Evolutionary conservation across 139 green algal genomes (phyloP), one percentile per base, ranked within the genome.

Genomic region (Picochlorum sp.): DNA sequence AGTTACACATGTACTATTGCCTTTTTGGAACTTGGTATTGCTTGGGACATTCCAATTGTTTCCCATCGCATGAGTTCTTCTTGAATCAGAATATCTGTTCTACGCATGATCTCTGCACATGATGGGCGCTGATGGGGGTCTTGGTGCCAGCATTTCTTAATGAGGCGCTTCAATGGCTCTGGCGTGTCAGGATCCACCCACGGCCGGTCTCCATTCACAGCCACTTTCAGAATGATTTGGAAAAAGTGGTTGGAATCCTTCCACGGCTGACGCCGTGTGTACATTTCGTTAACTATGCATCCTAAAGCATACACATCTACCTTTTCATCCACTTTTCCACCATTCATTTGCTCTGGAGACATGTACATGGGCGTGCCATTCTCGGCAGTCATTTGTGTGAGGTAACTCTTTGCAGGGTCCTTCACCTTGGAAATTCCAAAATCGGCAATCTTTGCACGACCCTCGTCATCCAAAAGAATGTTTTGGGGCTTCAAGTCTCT

Each of bases 261-360:
- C 78, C 78, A 84, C 28, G 78, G 78, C 45, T 83, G 78, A 9
- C 75, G 64, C 28, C 78, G 57, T 4, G 75, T 80, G 26, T 38
- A 71, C 62, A 60, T 70, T 73, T 86, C 80, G 49, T 84, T 85
- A 24, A 85, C 44, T 56, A 86, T 86, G 49, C 69, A 68, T 15
- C 77, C 80, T 58, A 86, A 60, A 2, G 77, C 59, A 30, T 78
- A 86, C 21, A 86, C 79, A 44, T 86, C 79, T 67, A 80, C 70
- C 52, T 87, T 87, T 49, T 94, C 87, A 60, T 92, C 85, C 23
- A 94, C 71, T 1, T 77, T 72, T 6, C 62, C 81, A 24, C 82
- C 86, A 64, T 87, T 89, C 75, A 95, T 91, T 45, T 88, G 74
- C 78, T 95, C 87, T 2, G 87, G 81, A 8, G 76, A 73, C 84